These are phyloP conservation scores for Neonectria sp. DNA, from an alignment of 2,329 filamentous ascomycete species.

Conservation along the genomic window DNA sequence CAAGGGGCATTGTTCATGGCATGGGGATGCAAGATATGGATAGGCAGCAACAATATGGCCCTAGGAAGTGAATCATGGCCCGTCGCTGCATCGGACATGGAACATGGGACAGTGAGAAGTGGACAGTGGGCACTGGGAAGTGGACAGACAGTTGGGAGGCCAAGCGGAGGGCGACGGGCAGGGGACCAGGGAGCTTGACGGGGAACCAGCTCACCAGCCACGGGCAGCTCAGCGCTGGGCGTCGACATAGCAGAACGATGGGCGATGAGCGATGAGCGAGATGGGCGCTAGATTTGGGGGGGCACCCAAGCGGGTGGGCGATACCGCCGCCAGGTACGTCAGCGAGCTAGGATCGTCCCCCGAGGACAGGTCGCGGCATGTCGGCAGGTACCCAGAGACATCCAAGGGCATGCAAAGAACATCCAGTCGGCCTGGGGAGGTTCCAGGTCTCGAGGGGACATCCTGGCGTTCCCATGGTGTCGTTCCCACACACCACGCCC, in stretches of 20 bases:
- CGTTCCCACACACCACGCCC: constrained; percentile 30
- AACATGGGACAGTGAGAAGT: constrained; percentile 14
- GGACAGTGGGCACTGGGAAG: constrained; percentile 4
- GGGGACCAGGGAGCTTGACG: background rate
- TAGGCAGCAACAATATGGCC: constrained; percentile 14
- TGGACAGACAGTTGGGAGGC: constrained; percentile 4
- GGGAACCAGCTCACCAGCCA: background rate
- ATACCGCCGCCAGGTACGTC: constrained; percentile 48
- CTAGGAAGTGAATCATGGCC: constrained; percentile 5
- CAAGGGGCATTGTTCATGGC: constrained; percentile 6
- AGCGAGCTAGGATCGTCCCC: constrained; percentile 40
- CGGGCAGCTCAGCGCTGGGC: background rate
- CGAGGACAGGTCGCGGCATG: constrained; percentile 28
- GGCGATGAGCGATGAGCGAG: constrained; percentile 38
- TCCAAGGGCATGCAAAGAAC: constrained; percentile 11
- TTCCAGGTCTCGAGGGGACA: constrained; percentile 19
- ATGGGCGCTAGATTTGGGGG: constrained; percentile 42
- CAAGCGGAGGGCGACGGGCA: background rate
- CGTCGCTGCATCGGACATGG: constrained; percentile 18
- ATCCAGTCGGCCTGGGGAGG: constrained; percentile 20
- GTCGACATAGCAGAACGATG: constrained; percentile 10
- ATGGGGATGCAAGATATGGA: constrained; percentile 11
- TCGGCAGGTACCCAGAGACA: constrained; percentile 1
- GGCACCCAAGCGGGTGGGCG: constrained; percentile 41
- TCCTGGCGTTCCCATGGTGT: constrained; percentile 20